Base-by-base conservation (phyloP, 2,329 filamentous ascomycete genomes). In the Aspergillus spinulosporus region DNA sequence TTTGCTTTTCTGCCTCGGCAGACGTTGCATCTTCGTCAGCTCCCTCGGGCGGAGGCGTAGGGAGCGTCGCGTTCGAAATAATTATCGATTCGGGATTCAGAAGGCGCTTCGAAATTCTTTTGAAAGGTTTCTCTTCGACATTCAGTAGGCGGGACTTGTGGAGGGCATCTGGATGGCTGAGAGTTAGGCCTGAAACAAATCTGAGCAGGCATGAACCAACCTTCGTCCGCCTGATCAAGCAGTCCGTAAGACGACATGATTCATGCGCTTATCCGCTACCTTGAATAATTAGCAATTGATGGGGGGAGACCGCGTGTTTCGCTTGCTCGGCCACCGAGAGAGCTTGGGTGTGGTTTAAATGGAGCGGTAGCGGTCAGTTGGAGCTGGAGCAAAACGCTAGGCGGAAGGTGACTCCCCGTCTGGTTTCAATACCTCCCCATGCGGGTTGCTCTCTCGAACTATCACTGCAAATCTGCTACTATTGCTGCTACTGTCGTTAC, bases 121-220 rank as follows among this genome's bases (percentile, higher is more conserved):
- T 90, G 78, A 96, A 97, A 0, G 92, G 91, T 57, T 92, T 92
- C 70, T 96, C 90, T 78, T 97, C 93, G 59, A 97, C 88, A 61
- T 90, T 89, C 37, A 97, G 83, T 3, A 97, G 88, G 42, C 93
- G 90, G 31, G 84, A 83, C 68, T 92, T 93, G 78, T 97, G 93
- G 37, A 97, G 86, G 61, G 91, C 87, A 72, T 91, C 88, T 86
- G 65, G 42, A 56, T 5, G 8, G 48, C 54, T 59, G 14, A 53
- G 15, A 11, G 45, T 68, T 60, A 67, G 63, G 49, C 42, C 12
- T 52, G 58, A 58, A 28, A 59, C 49, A 47, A 46, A 49, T 28
- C 49, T 49, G 37, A 48, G 21, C 49, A 46, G 56, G 47, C 52
- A 43, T 45, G 37, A 59, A 59, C 54, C 44, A 56, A 76, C 75